Base-by-base conservation (phyloP, 1,139 yeast genomes). In the Lodderomyces theae region DNA sequence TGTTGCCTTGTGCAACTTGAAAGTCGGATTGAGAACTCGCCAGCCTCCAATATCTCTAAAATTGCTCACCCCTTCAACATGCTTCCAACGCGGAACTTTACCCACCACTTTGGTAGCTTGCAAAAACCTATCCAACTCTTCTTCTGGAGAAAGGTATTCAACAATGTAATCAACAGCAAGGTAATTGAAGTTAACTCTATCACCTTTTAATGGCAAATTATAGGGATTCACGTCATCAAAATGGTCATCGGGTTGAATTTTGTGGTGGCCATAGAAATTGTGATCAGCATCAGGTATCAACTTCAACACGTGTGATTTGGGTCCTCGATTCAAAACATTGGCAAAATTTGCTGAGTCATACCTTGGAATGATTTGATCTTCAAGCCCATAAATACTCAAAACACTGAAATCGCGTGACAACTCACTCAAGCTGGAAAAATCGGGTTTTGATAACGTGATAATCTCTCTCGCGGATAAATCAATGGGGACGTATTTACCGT, bases 21-120 rank as follows among this genome's bases (percentile, higher is more conserved):
- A 60, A 5, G 64, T 54, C 2, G 75, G 75, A 17, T 45, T 47
- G 15, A 50, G 50, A 8, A 78, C 63, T 44, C 64, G 64, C 79
- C 85, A 87, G 3, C 95, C 96, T 1, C 96, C 96, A 43, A 82
- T 58, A 53, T 87, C 96, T 49, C 96, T 72, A 52, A 86, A 82
- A 53, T 88, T 87, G 40, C 72, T 60, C 10, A 86, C 77, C 0
- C 94, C 92, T 28, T 80, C 87, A 33, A 84, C 72, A 1, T 60
- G 45, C 48, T 79, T 79, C 84, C 86, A 82, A 41, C 87, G 64
- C 3, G 77, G 58, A 15, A 65, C 56, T 17, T 57, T 57, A 1
- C 74, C 74, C 9, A 81, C 64, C 16, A 52, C 56, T 18, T 52
- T 44, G 31, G 70, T 64, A 1, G 61, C 47, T 6, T 62, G 54